These are phyloP conservation scores for Acer saccharum DNA, from an alignment of 345 rosid species.

Conservation along the genomic window DNA sequence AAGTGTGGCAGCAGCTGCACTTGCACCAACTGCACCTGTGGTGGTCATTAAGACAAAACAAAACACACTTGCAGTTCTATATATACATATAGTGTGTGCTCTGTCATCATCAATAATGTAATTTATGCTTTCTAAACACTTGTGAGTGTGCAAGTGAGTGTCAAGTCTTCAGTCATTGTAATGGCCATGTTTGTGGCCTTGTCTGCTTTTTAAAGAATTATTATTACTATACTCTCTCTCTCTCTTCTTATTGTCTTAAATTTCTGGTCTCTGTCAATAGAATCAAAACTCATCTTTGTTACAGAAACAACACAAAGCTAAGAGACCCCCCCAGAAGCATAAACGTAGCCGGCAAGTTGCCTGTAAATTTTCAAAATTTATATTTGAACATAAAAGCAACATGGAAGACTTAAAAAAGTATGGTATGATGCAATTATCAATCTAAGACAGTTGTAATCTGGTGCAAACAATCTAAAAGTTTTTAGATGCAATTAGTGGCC, in stretches of 20 bases:
- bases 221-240: slow-evolving; percentile 12
- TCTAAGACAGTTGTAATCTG: too few relatives aligned
- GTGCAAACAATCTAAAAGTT: not conserved
- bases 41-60: slow-evolving; percentile 33
- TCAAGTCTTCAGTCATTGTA: slow-evolving; percentile 24
- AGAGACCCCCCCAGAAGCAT: not conserved
- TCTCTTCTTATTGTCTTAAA: too few relatives aligned
- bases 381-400: too few relatives aligned
- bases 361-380: too few relatives aligned
- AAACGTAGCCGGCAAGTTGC: too few relatives aligned
- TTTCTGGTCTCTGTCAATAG: too few relatives aligned
- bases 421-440: not conserved
- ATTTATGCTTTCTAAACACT: not conserved
- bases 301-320: not conserved
- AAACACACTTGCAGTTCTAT: not conserved
- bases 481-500: not conserved
- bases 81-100: not conserved
- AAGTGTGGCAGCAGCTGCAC: slow-evolving; percentile 78
- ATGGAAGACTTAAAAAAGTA: too few relatives aligned
- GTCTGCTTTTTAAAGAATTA: slow-evolving; percentile 25
- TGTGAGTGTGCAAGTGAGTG: slow-evolving; percentile 11
- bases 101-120: slow-evolving; percentile 11
- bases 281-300: not conserved
- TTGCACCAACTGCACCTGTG: slow-evolving; percentile 76
- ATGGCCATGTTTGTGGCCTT: slow-evolving; percentile 32